Evolutionary conservation across 2,329 filamentous ascomycete species (phyloP), one percentile per base, ranked within the genome.

Genomic region (Didymella exigua): DNA sequence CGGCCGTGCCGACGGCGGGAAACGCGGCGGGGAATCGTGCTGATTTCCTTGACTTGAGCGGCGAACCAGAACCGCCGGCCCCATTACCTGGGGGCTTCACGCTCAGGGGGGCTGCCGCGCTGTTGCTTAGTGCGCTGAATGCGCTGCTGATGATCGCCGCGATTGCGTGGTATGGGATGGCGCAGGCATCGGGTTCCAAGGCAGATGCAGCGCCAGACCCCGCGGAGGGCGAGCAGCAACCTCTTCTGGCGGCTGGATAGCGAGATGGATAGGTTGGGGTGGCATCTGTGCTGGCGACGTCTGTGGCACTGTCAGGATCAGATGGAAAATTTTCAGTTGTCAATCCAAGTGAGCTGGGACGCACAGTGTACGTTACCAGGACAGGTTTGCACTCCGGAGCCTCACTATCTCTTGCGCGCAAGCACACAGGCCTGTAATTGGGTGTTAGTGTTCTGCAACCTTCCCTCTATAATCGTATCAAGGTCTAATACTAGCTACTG

Each of bases 111-210:
- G 8, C 33, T 7, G 0, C 49, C 5, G 44, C 51, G 9, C 9
- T 54, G 10, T 9, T 54, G 5, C n/a, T 44, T 11, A 54, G 51
- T 23, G 14, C 29, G 0, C 18, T 54, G 4, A 54, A 49, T 18
- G 51, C 30, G 1, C 19, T 48, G 4, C 24, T 21, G 2, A 54
- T 54, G 51, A 26, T 54, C 8, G 51, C 38, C 3, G 27, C 27
- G 5, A 54, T 54, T 27, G 51, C 51, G 4, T 54, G 51, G 51
- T 54, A 54, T 29, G 51, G 51, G 2, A 26, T 54, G 44, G 9
- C 29, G 4, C 27, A 30, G 11, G 34, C 21, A 5, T 19, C 36
- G n/a, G 16, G 26, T n/a, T 16, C 31, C 9, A 29, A 41, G 21
- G 8, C 29, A 13, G 21, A 23, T 2, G 19, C 37, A 11, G 13